Percentiles rank a stretch among this genome's conserved stretches.
These are phyloP conservation scores for Luffa aegyptiaca DNA, from an alignment of 306 rosid genomes.

Conservation along the genomic window DNA sequence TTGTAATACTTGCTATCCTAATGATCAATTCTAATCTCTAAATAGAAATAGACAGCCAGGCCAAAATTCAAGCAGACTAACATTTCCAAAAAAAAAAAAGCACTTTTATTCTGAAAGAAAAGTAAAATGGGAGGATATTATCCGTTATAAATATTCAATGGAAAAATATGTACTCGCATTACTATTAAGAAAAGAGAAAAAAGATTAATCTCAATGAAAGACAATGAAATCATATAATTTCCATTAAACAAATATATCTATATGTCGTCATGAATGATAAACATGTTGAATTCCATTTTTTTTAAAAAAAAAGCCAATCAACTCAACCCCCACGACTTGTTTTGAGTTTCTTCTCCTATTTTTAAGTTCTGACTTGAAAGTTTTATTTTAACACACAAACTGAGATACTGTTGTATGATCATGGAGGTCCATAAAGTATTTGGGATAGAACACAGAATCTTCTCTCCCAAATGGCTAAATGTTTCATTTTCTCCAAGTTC, in stretches of 20 bases:
- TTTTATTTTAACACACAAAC: background rate
- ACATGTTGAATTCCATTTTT: background rate
- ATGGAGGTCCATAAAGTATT: background rate
- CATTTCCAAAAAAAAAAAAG: too few species aligned
- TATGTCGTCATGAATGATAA: background rate
- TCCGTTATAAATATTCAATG: background rate
- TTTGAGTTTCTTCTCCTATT: background rate
- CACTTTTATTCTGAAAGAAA: background rate
- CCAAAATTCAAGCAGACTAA: background rate
- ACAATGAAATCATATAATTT: background rate
- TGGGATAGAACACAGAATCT: background rate
- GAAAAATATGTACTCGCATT: background rate
- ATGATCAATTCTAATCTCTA: background rate
- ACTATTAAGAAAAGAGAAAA: background rate
- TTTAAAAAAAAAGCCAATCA: background rate
- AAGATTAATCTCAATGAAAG: background rate
- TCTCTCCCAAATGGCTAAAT: slow-evolving; percentile 1
- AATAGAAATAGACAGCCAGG: background rate
- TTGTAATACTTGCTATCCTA: background rate
- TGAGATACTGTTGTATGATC: background rate
- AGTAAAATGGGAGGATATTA: background rate
- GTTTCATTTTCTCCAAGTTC: background rate
- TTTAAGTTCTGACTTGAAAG: background rate
- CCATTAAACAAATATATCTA: background rate
- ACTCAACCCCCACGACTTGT: background rate